A percentile compares a stretch with the other conserved stretches of the same genome.
phyloP scores from a whole-genome alignment of 2,329 filamentous ascomycete genomes.

The Epichloe sp. region DNA sequence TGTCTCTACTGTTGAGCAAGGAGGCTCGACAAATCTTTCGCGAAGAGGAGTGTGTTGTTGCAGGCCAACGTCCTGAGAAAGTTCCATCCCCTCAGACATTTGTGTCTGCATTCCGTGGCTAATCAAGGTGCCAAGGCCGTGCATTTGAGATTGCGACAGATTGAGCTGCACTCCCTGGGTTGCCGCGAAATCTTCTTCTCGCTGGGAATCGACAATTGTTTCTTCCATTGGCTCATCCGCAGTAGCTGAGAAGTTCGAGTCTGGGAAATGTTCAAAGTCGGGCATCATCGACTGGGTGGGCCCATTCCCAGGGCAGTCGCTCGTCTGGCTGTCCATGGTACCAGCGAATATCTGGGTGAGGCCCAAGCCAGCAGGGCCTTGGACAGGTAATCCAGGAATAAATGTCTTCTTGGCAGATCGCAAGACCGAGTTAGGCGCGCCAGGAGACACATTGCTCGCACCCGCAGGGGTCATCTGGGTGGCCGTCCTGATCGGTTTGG shows the following conservation, averaged over 20 bases:
- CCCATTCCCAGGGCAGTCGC: slow-evolving; percentile 10
- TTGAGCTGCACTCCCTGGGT: slow-evolving; percentile 39
- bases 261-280: slow-evolving; percentile 41
- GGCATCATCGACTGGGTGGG: slow-evolving; percentile 40
- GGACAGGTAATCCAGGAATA: slow-evolving; percentile 53
- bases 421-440: slow-evolving; percentile 49
- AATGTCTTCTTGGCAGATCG: slow-evolving; percentile 56
- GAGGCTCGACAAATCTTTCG: slow-evolving; percentile 49
- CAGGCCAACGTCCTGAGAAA: slow-evolving; percentile 72
- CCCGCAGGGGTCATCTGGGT: slow-evolving; percentile 28
- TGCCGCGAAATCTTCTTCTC: slow-evolving; percentile 19
- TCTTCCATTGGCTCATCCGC: slow-evolving; percentile 41
- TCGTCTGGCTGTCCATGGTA: slow-evolving; percentile 56
- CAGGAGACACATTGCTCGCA: slow-evolving; percentile 33
- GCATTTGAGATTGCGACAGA: slow-evolving; percentile 47
- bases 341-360: slow-evolving; percentile 85
- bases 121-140: slow-evolving; percentile 44
- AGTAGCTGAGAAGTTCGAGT: slow-evolving; percentile 48
- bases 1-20: slow-evolving; percentile 59
- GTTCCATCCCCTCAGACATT: slow-evolving; percentile 55
- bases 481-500: slow-evolving; percentile 28
- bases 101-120: slow-evolving; percentile 41
- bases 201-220: slow-evolving; percentile 33
- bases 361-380: slow-evolving; percentile 51
- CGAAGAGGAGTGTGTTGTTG: slow-evolving; percentile 59